Evolutionary conservation across 495 filamentous ascomycete species (phyloP).

Genomic region (Podospora tetraspora): DNA sequence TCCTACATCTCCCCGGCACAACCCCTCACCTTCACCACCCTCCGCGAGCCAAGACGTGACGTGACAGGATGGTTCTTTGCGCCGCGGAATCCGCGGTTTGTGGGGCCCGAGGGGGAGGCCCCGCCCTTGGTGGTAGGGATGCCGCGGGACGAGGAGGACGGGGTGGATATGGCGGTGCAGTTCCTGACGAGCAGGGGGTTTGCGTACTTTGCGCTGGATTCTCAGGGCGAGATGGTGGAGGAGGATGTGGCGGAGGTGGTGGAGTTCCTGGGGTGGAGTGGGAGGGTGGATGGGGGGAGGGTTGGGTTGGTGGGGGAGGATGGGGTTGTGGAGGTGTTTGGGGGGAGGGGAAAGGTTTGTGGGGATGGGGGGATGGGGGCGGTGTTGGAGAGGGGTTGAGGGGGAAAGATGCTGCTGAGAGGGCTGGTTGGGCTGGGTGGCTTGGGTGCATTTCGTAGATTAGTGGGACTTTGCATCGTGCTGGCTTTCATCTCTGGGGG

Average conservation of each 20-base stretch:
- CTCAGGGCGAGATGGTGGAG: conserved; percentile 42
- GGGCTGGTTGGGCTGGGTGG: no score
- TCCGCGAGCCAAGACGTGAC: conserved; percentile 19
- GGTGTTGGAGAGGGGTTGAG: not conserved
- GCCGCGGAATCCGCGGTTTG: conserved; percentile 41
- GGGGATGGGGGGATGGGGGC: not conserved
- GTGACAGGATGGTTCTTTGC: conserved; percentile 43
- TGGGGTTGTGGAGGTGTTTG: not conserved
- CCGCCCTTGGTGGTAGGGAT: conserved; percentile 42
- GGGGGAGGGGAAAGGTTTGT: not conserved
- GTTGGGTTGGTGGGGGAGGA: conserved; percentile 41
- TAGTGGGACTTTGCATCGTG: not conserved
- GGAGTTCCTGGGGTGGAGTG: conserved; percentile 31
- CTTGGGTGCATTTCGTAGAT: not conserved
- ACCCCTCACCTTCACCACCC: conserved; percentile 34
- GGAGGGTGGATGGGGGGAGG: conserved; percentile 31
- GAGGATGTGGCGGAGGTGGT: conserved; percentile 43
- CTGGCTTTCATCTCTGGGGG: not conserved
- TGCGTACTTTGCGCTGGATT: conserved; percentile 45
- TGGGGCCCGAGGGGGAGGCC: conserved; percentile 21
- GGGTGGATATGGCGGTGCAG: conserved; percentile 36
- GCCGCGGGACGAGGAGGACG: conserved; percentile 19
- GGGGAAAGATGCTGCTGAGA: not conserved
- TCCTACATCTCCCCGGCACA: conserved; percentile 29
- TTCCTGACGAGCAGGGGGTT: conserved; percentile 50